These are phyloP conservation scores for Acidiella bohemica DNA, from an alignment of 495 filamentous ascomycete species.

Conservation along the genomic window DNA sequence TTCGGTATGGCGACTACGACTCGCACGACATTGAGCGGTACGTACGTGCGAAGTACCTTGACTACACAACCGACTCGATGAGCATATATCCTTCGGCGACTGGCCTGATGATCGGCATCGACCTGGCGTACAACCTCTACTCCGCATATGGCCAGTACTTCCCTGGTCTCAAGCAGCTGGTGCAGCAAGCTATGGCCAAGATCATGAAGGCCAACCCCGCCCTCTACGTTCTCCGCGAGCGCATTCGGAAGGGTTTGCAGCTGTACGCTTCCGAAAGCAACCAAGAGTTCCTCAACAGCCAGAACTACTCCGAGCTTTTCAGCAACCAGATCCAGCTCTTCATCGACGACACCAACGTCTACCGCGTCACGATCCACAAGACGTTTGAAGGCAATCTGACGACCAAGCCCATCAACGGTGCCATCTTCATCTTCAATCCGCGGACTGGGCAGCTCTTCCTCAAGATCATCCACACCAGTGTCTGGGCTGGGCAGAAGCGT, in stretches of 20 bases:
- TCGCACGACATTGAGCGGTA: conserved; percentile 98
- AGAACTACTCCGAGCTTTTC: conserved; percentile 99
- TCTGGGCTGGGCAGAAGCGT: conserved; percentile 99
- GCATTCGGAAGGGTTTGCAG: conserved; percentile 97
- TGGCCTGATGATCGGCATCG: conserved; percentile 95
- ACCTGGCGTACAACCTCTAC: conserved; percentile 96
- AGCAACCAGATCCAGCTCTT: conserved; percentile 98
- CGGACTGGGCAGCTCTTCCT: conserved; percentile 94
- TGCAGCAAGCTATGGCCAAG: conserved; percentile 98
- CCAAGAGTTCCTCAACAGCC: conserved; percentile 97
- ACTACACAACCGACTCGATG: conserved; percentile 98
- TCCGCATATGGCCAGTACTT: conserved; percentile 98
- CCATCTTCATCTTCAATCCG: conserved; percentile 99
- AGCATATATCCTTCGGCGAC: conserved; percentile 98
- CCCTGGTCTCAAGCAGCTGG: conserved; percentile 88
- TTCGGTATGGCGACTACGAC: conserved; percentile 97
- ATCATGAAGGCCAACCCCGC: conserved; percentile 99
- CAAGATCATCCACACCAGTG: conserved; percentile 99
- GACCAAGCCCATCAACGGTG: conserved; percentile 98
- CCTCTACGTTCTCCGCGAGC: conserved; percentile 89
- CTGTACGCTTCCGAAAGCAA: conserved; percentile 98
- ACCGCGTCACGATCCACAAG: conserved; percentile 99
- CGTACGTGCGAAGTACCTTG: conserved; percentile 92
- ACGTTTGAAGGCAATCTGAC: conserved; percentile 99
- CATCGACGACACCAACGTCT: conserved; percentile 99